Percentiles rank a stretch among this genome's conserved stretches.
phyloP scores from a whole-genome alignment of 1,284 basidiomycete species.

The Leccinum holopus region DNA sequence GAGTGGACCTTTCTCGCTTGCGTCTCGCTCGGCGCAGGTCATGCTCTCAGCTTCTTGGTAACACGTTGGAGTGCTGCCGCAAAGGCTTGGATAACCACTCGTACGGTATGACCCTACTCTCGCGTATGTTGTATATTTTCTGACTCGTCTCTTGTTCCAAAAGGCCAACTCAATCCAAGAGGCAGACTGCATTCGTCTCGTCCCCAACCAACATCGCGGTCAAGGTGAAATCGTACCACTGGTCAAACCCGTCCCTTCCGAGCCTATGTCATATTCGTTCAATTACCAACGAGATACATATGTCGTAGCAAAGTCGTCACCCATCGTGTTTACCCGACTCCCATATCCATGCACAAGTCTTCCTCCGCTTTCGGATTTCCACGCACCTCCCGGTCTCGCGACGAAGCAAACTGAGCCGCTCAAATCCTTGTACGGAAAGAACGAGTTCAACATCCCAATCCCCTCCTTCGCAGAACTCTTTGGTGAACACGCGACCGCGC shows the following conservation, averaged over 20 bases:
- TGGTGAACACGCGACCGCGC: slow-evolving; percentile 88
- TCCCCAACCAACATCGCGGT: slow-evolving; percentile 86
- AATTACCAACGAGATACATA: slow-evolving; percentile 97
- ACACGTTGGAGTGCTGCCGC: slow-evolving; percentile 90
- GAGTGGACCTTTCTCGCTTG: slow-evolving; percentile 97
- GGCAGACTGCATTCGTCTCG: slow-evolving; percentile 81
- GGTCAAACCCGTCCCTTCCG: slow-evolving; percentile 57
- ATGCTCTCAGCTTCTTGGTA: slow-evolving; percentile 90
- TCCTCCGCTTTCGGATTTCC: slow-evolving; percentile 73
- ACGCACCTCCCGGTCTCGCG: slow-evolving; percentile 50
- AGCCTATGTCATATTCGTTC: slow-evolving; percentile 77
- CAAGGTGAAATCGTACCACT: slow-evolving; percentile 89
- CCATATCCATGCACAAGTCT: slow-evolving; percentile 85
- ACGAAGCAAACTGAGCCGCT: slow-evolving; percentile 46
- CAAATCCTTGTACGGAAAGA: slow-evolving; percentile 76
- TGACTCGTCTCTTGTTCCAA: slow-evolving; percentile 6
- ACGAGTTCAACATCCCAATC: slow-evolving; percentile 94
- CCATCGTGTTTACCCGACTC: slow-evolving; percentile 74
- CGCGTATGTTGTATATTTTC: neutral
- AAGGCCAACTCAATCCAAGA: slow-evolving; percentile 67
- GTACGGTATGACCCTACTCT: slow-evolving; percentile 44
- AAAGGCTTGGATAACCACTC: slow-evolving; percentile 77
- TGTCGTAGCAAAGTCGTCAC: slow-evolving; percentile 60
- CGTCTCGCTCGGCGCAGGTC: slow-evolving; percentile 79
- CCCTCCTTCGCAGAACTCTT: slow-evolving; percentile 90